Conservation (phyloP, 306 rosid species). For the Sesbania bispinosa region DNA sequence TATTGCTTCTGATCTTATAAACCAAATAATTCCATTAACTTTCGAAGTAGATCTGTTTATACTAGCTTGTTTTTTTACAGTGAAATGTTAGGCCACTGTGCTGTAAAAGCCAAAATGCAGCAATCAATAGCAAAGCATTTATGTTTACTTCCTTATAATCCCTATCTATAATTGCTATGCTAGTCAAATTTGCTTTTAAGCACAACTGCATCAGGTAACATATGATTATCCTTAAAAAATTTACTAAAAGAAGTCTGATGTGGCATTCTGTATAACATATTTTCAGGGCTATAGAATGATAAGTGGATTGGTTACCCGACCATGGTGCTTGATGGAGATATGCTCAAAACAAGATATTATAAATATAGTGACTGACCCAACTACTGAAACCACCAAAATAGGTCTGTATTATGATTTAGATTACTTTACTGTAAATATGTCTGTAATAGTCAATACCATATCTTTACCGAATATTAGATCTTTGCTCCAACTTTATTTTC, state of each 20-base stretch:
- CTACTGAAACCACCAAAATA: constrained; percentile 66
- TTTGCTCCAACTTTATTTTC: not conserved
- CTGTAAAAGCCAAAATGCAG: too few species aligned
- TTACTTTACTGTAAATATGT: not conserved
- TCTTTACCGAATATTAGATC: not conserved
- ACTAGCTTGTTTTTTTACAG: not conserved
- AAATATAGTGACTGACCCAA: constrained; percentile 52
- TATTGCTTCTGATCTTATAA: too few species aligned
- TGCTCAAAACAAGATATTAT: constrained; percentile 80
- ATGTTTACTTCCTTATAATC: not conserved
- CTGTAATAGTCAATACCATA: not conserved
- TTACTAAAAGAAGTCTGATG: constrained; percentile 3
- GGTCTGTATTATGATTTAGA: constrained; percentile 47
- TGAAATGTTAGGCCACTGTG: not conserved
- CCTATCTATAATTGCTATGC: too few species aligned
- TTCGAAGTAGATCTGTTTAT: constrained; percentile 1
- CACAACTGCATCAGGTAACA: not conserved
- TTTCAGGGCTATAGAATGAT: constrained; percentile 76
- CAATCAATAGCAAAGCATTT: not conserved
- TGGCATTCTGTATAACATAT: constrained; percentile 11
- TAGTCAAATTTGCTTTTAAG: not conserved
- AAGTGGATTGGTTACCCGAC: constrained; percentile 74
- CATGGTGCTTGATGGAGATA: constrained; percentile 90
- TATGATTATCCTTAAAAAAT: not conserved
- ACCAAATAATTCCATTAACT: not conserved